A percentile compares a stretch with the other conserved stretches of the same genome.
These are phyloP conservation scores for Apiotrichum porosum DNA, from an alignment of 1,284 basidiomycete genomes.

Conservation along the genomic window DNA sequence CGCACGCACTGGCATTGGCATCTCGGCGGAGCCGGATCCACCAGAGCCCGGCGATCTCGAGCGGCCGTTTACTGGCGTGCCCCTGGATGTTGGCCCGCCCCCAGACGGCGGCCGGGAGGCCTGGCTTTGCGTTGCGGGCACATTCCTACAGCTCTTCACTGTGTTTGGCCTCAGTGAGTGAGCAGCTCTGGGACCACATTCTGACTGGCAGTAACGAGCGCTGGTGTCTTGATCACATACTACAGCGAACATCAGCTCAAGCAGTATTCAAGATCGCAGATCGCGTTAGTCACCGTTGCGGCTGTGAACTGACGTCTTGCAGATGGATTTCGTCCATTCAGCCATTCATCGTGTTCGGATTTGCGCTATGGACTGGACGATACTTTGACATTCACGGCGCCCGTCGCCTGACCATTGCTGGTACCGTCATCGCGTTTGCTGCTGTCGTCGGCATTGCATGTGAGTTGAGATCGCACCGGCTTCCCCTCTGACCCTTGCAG, in stretches of 20 bases:
- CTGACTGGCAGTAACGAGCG: slow-evolving; percentile 18
- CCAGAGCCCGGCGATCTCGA: slow-evolving; percentile 1
- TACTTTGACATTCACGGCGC: slow-evolving; percentile 29
- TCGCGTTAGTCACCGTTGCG: slow-evolving; percentile 21
- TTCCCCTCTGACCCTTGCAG: slow-evolving; percentile 11
- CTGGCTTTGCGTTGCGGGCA: slow-evolving; percentile 24
- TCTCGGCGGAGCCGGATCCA: neutral
- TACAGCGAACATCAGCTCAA: slow-evolving; percentile 21
- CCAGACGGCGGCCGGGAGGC: slow-evolving; percentile 29
- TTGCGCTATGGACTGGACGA: slow-evolving; percentile 19
- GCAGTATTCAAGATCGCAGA: slow-evolving; percentile 10
- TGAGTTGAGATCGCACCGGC: neutral
- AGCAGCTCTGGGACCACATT: slow-evolving; percentile 8
- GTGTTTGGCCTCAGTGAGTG: slow-evolving; percentile 26
- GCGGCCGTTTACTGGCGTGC: neutral
- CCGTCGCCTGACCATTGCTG: neutral
- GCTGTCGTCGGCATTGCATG: slow-evolving; percentile 1
- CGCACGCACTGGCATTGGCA: neutral
- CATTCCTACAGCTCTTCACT: slow-evolving; percentile 26
- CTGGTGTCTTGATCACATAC: slow-evolving; percentile 23
- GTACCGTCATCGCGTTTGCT: neutral
- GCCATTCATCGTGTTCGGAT: slow-evolving; percentile 18
- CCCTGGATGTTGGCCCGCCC: slow-evolving; percentile 16
- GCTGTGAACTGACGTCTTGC: neutral
- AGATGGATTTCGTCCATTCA: slow-evolving; percentile 22